Base-by-base conservation (phyloP, 306 rosid species). In the Carpinus viminea region DNA sequence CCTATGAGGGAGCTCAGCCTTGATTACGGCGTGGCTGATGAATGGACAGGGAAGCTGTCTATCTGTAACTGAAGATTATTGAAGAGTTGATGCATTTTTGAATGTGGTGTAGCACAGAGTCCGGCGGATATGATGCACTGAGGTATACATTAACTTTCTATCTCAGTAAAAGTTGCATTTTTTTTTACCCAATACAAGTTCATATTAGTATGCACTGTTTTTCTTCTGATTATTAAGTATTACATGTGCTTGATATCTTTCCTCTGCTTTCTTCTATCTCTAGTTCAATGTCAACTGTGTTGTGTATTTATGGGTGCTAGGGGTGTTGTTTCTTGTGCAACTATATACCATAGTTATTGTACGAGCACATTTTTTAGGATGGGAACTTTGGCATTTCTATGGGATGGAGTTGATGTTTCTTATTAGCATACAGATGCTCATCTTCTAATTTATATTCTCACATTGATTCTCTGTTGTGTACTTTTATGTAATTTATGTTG, bases 1-100 rank as follows among this genome's bases (percentile, higher is more conserved):
- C 99, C 99, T 62, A 65, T 95, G 93, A 91, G 99, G 85, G 99
- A 95, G 89, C 89, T 95, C 62, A 91, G 99, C 88, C 93, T 95
- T 84, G 99, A 95, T 76, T 95, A 95, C 52, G 99, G 99, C 34
- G 92, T 93, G 77, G 89, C 90, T 84, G 96, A 90, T 81, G 98
- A 89, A 73, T 82, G 80, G 81, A 80, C 90, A 17, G 92, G 82
- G 50, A 93, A 91, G 78, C 92, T 91, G 55, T 81, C 96, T 31
- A 90, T 95, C 78, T 89, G 96, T 86, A 89, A 84, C 90, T 91
- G 88, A 93, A 56, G 64, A 24, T 45, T 78, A 75, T 82, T 81
- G 80, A 77, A 68, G 76, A 78, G 43, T 81, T 68, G 78, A 8
- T 76, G 70, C 51, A 57, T 80, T 72, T 86, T 68, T 69, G 80